phyloP scores from a whole-genome alignment of 2,329 filamentous ascomycete species.

The Fusarium sambucinum region DNA sequence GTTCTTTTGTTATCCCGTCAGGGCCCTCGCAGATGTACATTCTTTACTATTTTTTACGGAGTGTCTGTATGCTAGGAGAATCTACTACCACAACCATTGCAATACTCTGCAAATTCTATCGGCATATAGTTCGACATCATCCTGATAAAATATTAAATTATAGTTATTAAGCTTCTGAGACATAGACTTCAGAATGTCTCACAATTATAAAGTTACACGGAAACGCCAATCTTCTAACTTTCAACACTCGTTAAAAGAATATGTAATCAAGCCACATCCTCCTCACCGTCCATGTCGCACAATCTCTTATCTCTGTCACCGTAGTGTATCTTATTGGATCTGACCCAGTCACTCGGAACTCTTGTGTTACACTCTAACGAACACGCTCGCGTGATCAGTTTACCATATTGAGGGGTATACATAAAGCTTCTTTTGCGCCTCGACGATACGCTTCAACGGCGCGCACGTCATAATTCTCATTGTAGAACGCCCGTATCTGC shows the following conservation, averaged over 20 bases:
- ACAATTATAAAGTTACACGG: not conserved
- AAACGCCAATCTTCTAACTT: not conserved
- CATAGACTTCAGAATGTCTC: not conserved
- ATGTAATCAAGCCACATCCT: not conserved
- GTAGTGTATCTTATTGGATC: not conserved
- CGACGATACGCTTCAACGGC: too few species aligned
- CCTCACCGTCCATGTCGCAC: not conserved
- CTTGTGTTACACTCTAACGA: not conserved
- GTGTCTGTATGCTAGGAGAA: too few species aligned
- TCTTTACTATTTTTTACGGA: too few species aligned
- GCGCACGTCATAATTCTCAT: too few species aligned
- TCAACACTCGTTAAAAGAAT: not conserved
- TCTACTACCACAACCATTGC: not conserved
- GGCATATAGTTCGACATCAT: too few species aligned
- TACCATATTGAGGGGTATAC: not conserved
- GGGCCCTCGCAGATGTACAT: too few species aligned
- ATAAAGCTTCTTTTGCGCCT: not conserved
- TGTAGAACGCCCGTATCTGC: too few species aligned
- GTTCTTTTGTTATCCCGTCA: too few species aligned
- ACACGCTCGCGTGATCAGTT: not conserved
- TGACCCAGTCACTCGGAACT: not conserved
- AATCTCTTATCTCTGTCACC: slow-evolving; percentile 1
- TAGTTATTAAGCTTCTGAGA: not conserved
- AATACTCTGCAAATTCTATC: too few species aligned
- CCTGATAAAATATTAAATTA: not conserved